Percentiles rank a stretch among this genome's conserved stretches.
phyloP scores from a whole-genome alignment of 2,329 filamentous ascomycete genomes.

The Talaromyces sp. region DNA sequence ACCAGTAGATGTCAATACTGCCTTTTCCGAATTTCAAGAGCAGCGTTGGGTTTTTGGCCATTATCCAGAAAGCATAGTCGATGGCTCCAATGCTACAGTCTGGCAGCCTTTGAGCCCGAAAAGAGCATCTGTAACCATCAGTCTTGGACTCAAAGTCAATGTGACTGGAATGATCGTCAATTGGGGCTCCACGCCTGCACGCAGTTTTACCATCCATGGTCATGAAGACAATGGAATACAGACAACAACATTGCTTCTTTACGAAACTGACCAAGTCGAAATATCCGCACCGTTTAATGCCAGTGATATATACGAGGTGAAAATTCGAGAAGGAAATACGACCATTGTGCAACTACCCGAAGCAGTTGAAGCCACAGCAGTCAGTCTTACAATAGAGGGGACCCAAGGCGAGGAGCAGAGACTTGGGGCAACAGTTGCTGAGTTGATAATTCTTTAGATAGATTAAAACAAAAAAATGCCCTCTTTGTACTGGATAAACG shows the following conservation, averaged over 20 bases:
- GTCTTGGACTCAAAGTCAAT: background rate
- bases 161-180: slow-evolving; percentile 12
- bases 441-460: slow-evolving; percentile 15
- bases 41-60: slow-evolving; percentile 16
- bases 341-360: background rate
- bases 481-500: background rate
- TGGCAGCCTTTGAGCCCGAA: slow-evolving; percentile 14
- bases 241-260: background rate
- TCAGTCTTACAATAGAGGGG: slow-evolving; percentile 16
- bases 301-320: slow-evolving; percentile 1
- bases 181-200: slow-evolving; percentile 16
- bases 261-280: slow-evolving; percentile 5
- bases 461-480: no score
- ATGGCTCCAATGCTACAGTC: slow-evolving; percentile 17
- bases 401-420: slow-evolving; percentile 13
- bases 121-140: slow-evolving; percentile 10
- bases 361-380: background rate
- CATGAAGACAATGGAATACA: background rate
- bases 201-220: slow-evolving; percentile 7
- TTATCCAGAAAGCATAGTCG: slow-evolving; percentile 15
- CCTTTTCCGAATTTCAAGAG: background rate
- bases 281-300: slow-evolving; percentile 16
- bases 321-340: slow-evolving; percentile 13
- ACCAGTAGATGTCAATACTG: background rate
- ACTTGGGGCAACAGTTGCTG: slow-evolving; percentile 18